These are phyloP conservation scores for Cudoniella acicularis DNA, from an alignment of 495 filamentous ascomycete genomes.

Conservation along the genomic window DNA sequence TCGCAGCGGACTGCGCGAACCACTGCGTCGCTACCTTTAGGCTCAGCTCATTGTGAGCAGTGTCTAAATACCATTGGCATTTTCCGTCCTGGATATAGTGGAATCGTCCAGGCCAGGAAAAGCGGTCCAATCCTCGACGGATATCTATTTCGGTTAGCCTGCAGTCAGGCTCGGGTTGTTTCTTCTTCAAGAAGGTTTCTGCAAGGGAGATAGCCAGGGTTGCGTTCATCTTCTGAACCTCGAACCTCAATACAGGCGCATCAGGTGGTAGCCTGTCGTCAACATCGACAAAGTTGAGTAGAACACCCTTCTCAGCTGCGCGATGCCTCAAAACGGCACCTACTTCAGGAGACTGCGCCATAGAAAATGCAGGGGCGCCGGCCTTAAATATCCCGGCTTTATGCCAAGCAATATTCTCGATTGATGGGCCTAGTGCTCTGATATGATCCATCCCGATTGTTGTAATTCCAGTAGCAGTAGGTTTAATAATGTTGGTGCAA, in stretches of 20 bases:
- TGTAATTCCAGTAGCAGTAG: slow-evolving; percentile 70
- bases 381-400: slow-evolving; percentile 89
- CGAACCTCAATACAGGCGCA: slow-evolving; percentile 28
- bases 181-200: slow-evolving; percentile 40
- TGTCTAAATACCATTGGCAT: slow-evolving; percentile 43
- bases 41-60: slow-evolving; percentile 47
- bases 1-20: slow-evolving; percentile 31
- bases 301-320: slow-evolving; percentile 60
- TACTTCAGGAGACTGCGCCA: slow-evolving; percentile 63
- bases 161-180: slow-evolving; percentile 18
- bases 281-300: slow-evolving; percentile 56
- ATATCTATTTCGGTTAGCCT: slow-evolving; percentile 27
- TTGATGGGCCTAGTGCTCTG: slow-evolving; percentile 69
- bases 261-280: slow-evolving; percentile 44
- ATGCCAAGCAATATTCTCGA: slow-evolving; percentile 93
- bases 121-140: slow-evolving; percentile 32
- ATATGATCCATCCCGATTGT: slow-evolving; percentile 89
- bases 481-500: slow-evolving; percentile 83
- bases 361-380: slow-evolving; percentile 64
- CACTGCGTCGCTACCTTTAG: slow-evolving; percentile 37
- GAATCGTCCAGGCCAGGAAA: slow-evolving; percentile 43
- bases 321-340: slow-evolving; percentile 63
- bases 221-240: slow-evolving; percentile 85
- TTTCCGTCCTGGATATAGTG: slow-evolving; percentile 32
- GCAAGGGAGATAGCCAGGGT: slow-evolving; percentile 75